phyloP scores from a whole-genome alignment of 2,329 filamentous ascomycete species.

The Purpureocillium lavendulum region DNA sequence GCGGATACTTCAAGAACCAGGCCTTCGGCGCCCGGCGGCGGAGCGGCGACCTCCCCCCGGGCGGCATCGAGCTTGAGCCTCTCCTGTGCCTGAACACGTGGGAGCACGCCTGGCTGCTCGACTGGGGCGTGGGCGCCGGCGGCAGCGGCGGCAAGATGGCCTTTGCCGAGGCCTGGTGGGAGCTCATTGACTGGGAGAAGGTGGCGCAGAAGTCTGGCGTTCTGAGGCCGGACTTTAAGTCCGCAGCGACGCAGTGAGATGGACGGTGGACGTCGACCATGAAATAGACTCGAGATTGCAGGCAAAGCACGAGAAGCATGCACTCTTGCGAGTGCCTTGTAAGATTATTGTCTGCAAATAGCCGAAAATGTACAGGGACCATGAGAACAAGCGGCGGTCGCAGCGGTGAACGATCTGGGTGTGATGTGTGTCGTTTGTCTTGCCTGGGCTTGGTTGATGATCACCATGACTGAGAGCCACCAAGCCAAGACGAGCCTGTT shows the following conservation, averaged over 20 bases:
- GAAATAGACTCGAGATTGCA: background rate
- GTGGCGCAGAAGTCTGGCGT: slow-evolving; percentile 42
- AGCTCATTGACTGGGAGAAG: slow-evolving; percentile 73
- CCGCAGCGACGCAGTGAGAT: slow-evolving; percentile 8
- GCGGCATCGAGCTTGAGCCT: slow-evolving; percentile 61
- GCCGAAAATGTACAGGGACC: no score
- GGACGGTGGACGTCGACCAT: background rate
- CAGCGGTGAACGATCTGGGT: no score
- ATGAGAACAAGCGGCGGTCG: no score
- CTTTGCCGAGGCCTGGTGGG: slow-evolving; percentile 81
- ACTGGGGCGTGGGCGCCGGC: slow-evolving; percentile 55
- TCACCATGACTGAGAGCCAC: no score
- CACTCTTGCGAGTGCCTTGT: background rate
- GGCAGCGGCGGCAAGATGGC: slow-evolving; percentile 64
- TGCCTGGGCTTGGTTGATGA: no score
- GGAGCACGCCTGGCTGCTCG: slow-evolving; percentile 86
- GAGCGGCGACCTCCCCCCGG: slow-evolving; percentile 42
- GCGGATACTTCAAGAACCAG: slow-evolving; percentile 30
- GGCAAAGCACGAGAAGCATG: background rate
- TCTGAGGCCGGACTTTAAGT: slow-evolving; percentile 25
- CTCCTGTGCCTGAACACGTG: slow-evolving; percentile 91
- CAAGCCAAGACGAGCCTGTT: no score
- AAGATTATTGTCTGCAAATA: no score
- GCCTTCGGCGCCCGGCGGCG: slow-evolving; percentile 18
- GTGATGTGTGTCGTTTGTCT: no score